These are phyloP conservation scores for Psilocybe cyanescens DNA, from an alignment of 768 basidiomycete species.

Conservation along the genomic window DNA sequence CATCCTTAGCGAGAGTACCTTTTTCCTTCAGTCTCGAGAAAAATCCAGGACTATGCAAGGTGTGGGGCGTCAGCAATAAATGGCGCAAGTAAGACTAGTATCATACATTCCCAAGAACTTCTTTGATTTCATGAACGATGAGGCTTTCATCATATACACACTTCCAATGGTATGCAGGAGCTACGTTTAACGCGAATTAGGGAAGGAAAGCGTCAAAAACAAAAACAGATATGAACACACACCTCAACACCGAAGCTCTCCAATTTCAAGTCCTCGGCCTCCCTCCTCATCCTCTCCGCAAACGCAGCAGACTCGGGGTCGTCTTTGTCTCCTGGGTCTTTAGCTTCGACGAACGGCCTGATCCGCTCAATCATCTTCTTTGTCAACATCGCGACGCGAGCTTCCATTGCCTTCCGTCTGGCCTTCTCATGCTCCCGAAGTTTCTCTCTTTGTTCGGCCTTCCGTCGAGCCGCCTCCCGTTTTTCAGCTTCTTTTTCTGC, in stretches of 20 bases:
- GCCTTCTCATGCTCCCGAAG: slow-evolving; percentile 82
- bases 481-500: slow-evolving; percentile 40
- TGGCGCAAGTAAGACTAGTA: slow-evolving; percentile 3
- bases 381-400: slow-evolving; percentile 74
- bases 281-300: slow-evolving; percentile 73
- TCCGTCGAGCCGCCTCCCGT: slow-evolving; percentile 56
- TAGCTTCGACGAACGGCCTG: slow-evolving; percentile 90
- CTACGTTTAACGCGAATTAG: slow-evolving; percentile 35
- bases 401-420: slow-evolving; percentile 77
- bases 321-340: slow-evolving; percentile 75
- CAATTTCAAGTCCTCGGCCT: slow-evolving; percentile 94
- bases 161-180: slow-evolving; percentile 89
- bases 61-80: slow-evolving; percentile 7
- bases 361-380: slow-evolving; percentile 84
- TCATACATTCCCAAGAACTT: slow-evolving; percentile 86
- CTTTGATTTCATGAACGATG: slow-evolving; percentile 88
- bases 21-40: slow-evolving; percentile 95
- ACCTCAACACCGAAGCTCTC: slow-evolving; percentile 99
- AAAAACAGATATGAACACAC: slow-evolving; percentile 20
- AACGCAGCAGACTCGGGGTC: slow-evolving; percentile 86
- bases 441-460: slow-evolving; percentile 85
- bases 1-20: slow-evolving; percentile 90
- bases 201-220: background rate
- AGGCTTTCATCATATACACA: slow-evolving; percentile 92
- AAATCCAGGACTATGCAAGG: slow-evolving; percentile 73